Evolutionary conservation across 305 asterid genomes (phyloP), one percentile per base, ranked within the genome.

Genomic region (Fraxinus greggii): DNA sequence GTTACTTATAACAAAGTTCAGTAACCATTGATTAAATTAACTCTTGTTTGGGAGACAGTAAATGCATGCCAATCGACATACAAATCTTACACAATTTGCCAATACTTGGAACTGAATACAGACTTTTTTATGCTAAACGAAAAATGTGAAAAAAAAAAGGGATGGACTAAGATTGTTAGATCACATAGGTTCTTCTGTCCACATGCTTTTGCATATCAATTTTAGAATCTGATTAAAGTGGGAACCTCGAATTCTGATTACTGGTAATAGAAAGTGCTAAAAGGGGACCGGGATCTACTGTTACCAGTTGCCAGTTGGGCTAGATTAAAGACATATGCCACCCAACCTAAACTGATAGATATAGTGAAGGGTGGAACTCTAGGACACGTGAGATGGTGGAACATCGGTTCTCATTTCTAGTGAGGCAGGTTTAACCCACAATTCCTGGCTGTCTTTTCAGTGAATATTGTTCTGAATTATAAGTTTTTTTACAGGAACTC

Each of bases 321-420:
- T 95, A 28, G 99, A 95, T 86, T 95, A 95, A 79, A 89, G 98
- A 85, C 94, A 91, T 89, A 95, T 95, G 97, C 98, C 98, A 28
- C 97, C 98, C 38, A 33, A 33, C 7, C 98, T 32, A 94, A 94
- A 81, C 90, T 96, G 82, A 94, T 92, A 35, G 94, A 94, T 45
- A 73, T 96, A 51, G 98, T 94, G 23, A 91, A 89, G 69, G 89
- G 83, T 78, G 98, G 98, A 82, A 81, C 40, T 72, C 54, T 95
- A 82, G 99, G 99, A 59, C 85, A 84, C 61, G 88, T 94, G 75
- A 89, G 90, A 95, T 96, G 99, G 98, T 94, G 80, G 99, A 95
- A 87, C 99, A 95, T 85, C 93, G 98, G 8, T 95, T 92, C 85
- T 98, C 99, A 0, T 95, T 95, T 85, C 90, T 95, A 67, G 98